Evolutionary conservation across 768 basidiomycete genomes (phyloP), one percentile per base, ranked within the genome.

Genomic region (Collybia sordida): DNA sequence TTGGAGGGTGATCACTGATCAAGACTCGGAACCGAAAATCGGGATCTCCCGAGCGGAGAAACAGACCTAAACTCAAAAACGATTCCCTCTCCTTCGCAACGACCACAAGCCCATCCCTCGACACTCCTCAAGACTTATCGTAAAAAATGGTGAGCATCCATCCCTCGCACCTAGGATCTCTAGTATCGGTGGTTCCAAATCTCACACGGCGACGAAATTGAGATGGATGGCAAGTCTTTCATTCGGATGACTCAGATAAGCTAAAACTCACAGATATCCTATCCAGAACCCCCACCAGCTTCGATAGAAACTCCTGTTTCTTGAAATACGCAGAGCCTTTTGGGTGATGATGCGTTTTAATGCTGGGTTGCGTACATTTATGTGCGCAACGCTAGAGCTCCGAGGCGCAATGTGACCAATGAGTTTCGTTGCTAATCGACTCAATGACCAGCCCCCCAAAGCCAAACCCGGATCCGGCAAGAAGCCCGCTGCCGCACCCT

Each of bases 381-480:
- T 42, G 45, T 59, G 67, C 65, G 69, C 59, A 68, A 70, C 75
- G 66, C 68, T 79, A 77, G 75, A 78, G 79, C 80, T 81, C 80
- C 78, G 77, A 75, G 68, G 72, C 70, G 67, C 69, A 68, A 63
- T 65, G 66, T 60, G 58, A 54, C 58, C 58, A 59, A 63, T 54
- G 53, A 58, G 62, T 59, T 47, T 43, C 64, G 59, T 70, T 70
- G 75, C 72, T 79, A 64, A 76, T 85, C 86, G 87, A 85, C 89
- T 91, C 90, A 81, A 91, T 91, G 89, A 91, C 89, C 88, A 91
- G 90, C 86, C 86, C 67, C 85, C 86, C 70, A 87, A 87, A 71
- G 63, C 73, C 68, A 90, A 88, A 64, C 41, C 81, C 57, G 82
- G 83, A 72, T 67, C 86, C 55, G 81, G 82, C 57, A 92, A 90